Evolutionary conservation across 2,329 filamentous ascomycete genomes (phyloP).

Genomic region (Aspergillus oerlinghausenensis): DNA sequence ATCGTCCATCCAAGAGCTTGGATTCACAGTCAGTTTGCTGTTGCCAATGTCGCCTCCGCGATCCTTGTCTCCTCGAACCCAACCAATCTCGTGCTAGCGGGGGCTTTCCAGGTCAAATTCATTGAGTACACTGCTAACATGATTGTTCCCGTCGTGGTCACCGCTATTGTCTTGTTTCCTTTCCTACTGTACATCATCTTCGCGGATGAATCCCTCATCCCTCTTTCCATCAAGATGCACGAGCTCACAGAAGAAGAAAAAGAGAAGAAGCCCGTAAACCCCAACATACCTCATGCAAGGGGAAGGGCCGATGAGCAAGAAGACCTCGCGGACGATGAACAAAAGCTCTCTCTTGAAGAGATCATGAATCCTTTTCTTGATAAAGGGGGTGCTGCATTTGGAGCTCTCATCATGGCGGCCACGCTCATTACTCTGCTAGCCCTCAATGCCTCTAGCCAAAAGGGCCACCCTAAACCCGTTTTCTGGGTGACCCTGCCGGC

Average conservation of each 20-base stretch:
- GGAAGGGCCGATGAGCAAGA: slow-evolving; percentile 53
- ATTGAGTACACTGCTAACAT: slow-evolving; percentile 73
- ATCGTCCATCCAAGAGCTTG: slow-evolving; percentile 67
- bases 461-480: slow-evolving; percentile 51
- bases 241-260: slow-evolving; percentile 57
- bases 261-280: slow-evolving; percentile 59
- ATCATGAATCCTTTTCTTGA: slow-evolving; percentile 73
- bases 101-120: slow-evolving; percentile 68
- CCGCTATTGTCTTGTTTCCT: slow-evolving; percentile 63
- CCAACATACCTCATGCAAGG: slow-evolving; percentile 64
- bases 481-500: slow-evolving; percentile 67
- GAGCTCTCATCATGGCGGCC: slow-evolving; percentile 60
- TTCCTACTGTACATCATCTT: slow-evolving; percentile 68
- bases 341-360: slow-evolving; percentile 61
- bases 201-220: slow-evolving; percentile 59
- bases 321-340: slow-evolving; percentile 46
- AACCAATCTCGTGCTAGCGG: slow-evolving; percentile 69
- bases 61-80: slow-evolving; percentile 75
- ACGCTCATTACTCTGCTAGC: slow-evolving; percentile 63
- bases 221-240: slow-evolving; percentile 63
- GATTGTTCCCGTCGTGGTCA: slow-evolving; percentile 67
- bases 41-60: slow-evolving; percentile 70
- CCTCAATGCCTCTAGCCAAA: slow-evolving; percentile 58
- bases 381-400: slow-evolving; percentile 60
- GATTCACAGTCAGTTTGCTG: slow-evolving; percentile 67